A percentile compares a stretch with the other conserved stretches of the same genome.
phyloP scores from a whole-genome alignment of 176 grass and related monocot genomes.

The Triticum urartu region DNA sequence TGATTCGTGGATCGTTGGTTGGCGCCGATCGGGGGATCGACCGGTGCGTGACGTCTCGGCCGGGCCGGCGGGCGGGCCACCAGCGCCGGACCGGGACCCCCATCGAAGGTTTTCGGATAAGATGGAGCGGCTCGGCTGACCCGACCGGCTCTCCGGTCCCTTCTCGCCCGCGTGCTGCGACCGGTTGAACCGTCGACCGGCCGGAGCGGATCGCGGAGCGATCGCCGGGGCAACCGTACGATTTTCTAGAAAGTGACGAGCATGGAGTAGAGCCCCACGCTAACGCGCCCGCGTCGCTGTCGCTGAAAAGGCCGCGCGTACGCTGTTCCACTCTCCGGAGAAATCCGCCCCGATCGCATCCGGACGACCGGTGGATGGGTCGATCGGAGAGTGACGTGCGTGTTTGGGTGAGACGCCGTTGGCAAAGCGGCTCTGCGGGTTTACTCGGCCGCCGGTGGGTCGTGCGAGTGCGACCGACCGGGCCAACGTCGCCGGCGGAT shows the following conservation, averaged over 20 bases:
- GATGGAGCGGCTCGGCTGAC: not conserved
- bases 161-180: constrained; percentile 10
- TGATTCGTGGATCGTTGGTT: not conserved
- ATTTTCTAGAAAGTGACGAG: not conserved
- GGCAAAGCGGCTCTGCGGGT: not conserved
- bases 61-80: not conserved
- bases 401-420: not conserved
- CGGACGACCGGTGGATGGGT: not conserved
- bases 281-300: constrained; percentile 17
- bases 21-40: not conserved
- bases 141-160: not conserved
- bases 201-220: constrained; percentile 28
- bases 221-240: not conserved
- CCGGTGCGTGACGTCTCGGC: not conserved
- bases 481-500: not conserved
- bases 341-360: not conserved
- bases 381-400: constrained; percentile 1
- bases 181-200: constrained; percentile 30
- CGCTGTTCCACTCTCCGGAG: constrained; percentile 6
- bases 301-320: not conserved
- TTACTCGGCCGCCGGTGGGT: not conserved
- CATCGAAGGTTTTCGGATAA: constrained; percentile 41
- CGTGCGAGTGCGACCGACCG: not conserved
- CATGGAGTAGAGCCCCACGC: constrained; percentile 5
- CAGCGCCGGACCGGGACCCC: not conserved